These are phyloP conservation scores for Ceratobasidium papillatum DNA, from an alignment of 1,284 basidiomycete species.

Conservation along the genomic window DNA sequence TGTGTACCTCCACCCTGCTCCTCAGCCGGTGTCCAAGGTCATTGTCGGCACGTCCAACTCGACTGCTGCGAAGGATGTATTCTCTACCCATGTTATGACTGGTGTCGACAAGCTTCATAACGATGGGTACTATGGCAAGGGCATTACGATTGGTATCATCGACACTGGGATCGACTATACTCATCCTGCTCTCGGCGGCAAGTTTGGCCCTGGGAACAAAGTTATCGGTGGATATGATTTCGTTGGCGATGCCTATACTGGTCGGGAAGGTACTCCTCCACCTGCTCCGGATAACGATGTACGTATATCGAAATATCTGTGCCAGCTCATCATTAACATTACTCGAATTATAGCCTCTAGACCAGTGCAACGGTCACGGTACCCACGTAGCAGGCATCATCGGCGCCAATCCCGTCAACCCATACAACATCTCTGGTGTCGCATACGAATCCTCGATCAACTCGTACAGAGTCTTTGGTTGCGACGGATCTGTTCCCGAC, in stretches of 20 bases:
- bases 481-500: conserved; percentile 29
- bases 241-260: conserved; percentile 49
- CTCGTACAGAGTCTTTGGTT: conserved; percentile 41
- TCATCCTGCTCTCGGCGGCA: conserved; percentile 56
- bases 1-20: conserved; percentile 7
- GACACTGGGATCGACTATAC: conserved; percentile 58
- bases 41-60: conserved; percentile 20
- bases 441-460: conserved; percentile 20
- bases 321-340: background rate
- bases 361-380: conserved; percentile 54
- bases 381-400: conserved; percentile 54
- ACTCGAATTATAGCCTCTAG: conserved; percentile 44
- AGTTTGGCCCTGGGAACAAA: conserved; percentile 56
- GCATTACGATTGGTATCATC: conserved; percentile 57
- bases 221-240: conserved; percentile 55
- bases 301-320: background rate
- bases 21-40: background rate
- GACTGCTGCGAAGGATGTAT: conserved; percentile 37
- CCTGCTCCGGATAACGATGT: conserved; percentile 27
- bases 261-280: background rate
- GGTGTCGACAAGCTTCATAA: conserved; percentile 55
- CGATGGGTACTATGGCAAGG: conserved; percentile 56
- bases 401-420: conserved; percentile 49
- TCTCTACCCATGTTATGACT: conserved; percentile 44
- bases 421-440: conserved; percentile 46